Base-by-base conservation (phyloP, 2,329 filamentous ascomycete genomes). In the Tolypocladium paradoxum region DNA sequence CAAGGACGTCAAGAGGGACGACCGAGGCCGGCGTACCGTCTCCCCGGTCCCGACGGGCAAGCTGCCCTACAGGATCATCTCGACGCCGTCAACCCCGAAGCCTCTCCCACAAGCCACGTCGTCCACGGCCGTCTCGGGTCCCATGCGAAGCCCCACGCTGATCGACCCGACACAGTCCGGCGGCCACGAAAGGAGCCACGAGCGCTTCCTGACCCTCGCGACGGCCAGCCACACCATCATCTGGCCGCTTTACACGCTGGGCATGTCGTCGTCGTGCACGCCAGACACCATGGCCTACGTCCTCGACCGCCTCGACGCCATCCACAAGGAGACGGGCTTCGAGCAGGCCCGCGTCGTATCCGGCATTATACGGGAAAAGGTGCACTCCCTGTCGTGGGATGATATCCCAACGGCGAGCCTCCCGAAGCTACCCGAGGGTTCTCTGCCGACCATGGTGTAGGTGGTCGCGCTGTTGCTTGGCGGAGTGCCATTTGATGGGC, bases 231-330 rank as follows among this genome's bases (percentile, higher is more conserved):
- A 76, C 56, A 72, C 73, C 18, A 68, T 76, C 9, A 70, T 78
- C 38, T 77, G 74, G 75, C 76, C 76, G 5, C 65, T 78, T 4
- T 78, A 76, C 53, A 69, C 73, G 12, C 68, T 75, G 8, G 76
- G 75, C 51, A 70, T 75, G 61, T 76, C 74, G 22, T 73, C 73
- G 1, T 71, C 69, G 3, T 76, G 74, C 54, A 68, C 69, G 1
- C 56, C 61, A 3, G 64, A 70, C 48, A 70, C 71, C 58, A 71
- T 70, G 48, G 62, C 66, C 3, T 78, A 76, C 47, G 70, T 74
- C 1, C 62, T 77, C 16, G 69, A 70, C 20, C 65, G 75, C n/a
- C 63, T 78, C 38, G 61, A 68, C 46, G 70, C 70, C 11, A 69
- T 78, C 27, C 70, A 73, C 52, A 64, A 66, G 47, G 75, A 78